Evolutionary conservation across 768 basidiomycete genomes (phyloP).

Genomic region (Artomyces pyxidatus): DNA sequence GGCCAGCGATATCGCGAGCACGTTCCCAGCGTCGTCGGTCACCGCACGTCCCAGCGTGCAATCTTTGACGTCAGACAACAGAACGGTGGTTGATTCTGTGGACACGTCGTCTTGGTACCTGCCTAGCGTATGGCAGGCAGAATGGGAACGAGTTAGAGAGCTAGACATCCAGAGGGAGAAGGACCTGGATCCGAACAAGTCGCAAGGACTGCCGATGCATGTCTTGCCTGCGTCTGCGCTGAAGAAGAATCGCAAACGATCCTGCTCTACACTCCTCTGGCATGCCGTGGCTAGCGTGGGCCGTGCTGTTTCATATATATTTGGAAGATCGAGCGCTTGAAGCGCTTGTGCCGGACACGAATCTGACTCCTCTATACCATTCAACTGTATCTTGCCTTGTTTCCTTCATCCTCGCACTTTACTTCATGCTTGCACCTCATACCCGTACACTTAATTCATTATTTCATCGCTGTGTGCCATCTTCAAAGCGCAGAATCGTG

Average conservation of each 20-base stretch:
- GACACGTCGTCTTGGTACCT: slow-evolving; percentile 10
- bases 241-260: slow-evolving; percentile 9
- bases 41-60: slow-evolving; percentile 7
- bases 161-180: neutral
- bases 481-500: too few relatives aligned
- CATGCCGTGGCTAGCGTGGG: slow-evolving; percentile 5
- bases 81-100: slow-evolving; percentile 3
- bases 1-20: slow-evolving; percentile 7
- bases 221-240: slow-evolving; percentile 6
- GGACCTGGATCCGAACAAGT: neutral
- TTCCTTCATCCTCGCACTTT: too few relatives aligned
- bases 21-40: slow-evolving; percentile 5
- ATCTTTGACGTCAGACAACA: slow-evolving; percentile 6
- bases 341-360: neutral
- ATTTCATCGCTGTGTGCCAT: too few relatives aligned
- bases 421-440: too few relatives aligned
- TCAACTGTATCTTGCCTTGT: neutral
- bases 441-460: too few relatives aligned
- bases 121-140: slow-evolving; percentile 1
- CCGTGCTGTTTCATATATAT: slow-evolving; percentile 6
- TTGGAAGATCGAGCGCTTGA: slow-evolving; percentile 1
- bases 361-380: neutral
- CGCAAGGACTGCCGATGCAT: slow-evolving; percentile 11
- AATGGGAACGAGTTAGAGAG: neutral
- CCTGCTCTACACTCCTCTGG: slow-evolving; percentile 12